A percentile compares a stretch with the other conserved stretches of the same genome.
Conservation (phyloP, 2,329 filamentous ascomycete species). For the Aschersonia sp. region DNA sequence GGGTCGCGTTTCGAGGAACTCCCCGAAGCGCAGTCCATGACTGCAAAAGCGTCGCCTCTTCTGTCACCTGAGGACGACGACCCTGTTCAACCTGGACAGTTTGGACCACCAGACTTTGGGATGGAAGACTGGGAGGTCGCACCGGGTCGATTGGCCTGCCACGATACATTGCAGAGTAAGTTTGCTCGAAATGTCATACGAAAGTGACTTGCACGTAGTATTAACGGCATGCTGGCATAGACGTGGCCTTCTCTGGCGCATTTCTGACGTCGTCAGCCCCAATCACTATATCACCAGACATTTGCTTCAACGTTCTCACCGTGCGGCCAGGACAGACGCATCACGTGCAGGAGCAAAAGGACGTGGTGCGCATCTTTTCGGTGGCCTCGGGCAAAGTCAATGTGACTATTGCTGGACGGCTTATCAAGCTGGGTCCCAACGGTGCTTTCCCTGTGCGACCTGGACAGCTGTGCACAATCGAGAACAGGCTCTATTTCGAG, state of each 20-base stretch:
- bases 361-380: constrained; percentile 23
- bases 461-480: constrained; percentile 20
- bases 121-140: constrained; percentile 20
- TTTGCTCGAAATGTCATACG: background rate
- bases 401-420: constrained; percentile 19
- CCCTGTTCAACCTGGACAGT: background rate
- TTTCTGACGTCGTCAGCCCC: constrained; percentile 23
- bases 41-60: too few species aligned
- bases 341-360: constrained; percentile 13
- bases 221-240: constrained; percentile 10
- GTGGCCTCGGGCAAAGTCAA: constrained; percentile 25
- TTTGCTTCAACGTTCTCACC: constrained; percentile 24
- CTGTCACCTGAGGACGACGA: background rate
- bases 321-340: constrained; percentile 23
- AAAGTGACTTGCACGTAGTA: too few species aligned
- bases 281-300: constrained; percentile 19
- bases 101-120: constrained; percentile 1
- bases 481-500: constrained; percentile 30
- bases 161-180: constrained; percentile 20
- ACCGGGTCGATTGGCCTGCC: constrained; percentile 22
- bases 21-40: background rate
- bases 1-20: too few species aligned
- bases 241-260: constrained; percentile 27
- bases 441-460: constrained; percentile 29
- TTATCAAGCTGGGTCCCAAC: constrained; percentile 26